Percentiles rank a stretch among this genome's conserved stretches.
Conservation (phyloP, 106 monocot genomes). For the Agapanthus africanus region DNA sequence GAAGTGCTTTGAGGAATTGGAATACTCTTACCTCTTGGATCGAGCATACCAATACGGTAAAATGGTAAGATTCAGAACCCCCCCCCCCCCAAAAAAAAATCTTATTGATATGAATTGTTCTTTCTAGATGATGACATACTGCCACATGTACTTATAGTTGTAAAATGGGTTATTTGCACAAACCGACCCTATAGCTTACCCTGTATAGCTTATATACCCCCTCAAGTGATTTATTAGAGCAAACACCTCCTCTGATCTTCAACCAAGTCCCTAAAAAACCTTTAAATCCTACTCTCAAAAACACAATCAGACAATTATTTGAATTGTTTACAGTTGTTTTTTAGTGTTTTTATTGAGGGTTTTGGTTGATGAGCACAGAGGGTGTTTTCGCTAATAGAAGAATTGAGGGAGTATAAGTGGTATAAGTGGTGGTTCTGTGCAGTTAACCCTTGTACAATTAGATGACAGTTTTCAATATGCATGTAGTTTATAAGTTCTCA, state of each 20-base stretch:
- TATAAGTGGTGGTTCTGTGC: neutral
- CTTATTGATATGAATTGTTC: slow-evolving; percentile 72
- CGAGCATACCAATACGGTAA: slow-evolving; percentile 74
- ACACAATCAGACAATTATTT: too few species aligned
- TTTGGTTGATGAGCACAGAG: too few species aligned
- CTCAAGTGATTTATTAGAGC: neutral
- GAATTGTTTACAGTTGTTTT: too few species aligned
- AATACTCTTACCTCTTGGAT: slow-evolving; percentile 84
- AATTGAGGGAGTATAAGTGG: too few species aligned
- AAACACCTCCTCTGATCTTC: too few species aligned
- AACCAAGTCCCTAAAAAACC: too few species aligned
- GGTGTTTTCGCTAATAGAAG: too few species aligned
- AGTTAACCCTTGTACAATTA: neutral
- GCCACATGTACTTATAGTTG: neutral
- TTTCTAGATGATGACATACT: slow-evolving; percentile 28
- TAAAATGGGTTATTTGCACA: neutral
- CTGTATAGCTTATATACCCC: neutral
- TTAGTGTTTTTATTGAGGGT: too few species aligned
- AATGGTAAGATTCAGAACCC: slow-evolving; percentile 52
- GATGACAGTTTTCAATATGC: neutral
- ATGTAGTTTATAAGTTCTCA: neutral
- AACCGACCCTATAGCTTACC: neutral
- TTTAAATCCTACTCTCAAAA: too few species aligned
- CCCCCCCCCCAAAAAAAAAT: too few species aligned
- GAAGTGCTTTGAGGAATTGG: slow-evolving; percentile 88